Percentiles rank a stretch among this genome's conserved stretches.
These are phyloP conservation scores for Byssochlamys sp. DNA, from an alignment of 2,329 filamentous ascomycete species.

Conservation along the genomic window DNA sequence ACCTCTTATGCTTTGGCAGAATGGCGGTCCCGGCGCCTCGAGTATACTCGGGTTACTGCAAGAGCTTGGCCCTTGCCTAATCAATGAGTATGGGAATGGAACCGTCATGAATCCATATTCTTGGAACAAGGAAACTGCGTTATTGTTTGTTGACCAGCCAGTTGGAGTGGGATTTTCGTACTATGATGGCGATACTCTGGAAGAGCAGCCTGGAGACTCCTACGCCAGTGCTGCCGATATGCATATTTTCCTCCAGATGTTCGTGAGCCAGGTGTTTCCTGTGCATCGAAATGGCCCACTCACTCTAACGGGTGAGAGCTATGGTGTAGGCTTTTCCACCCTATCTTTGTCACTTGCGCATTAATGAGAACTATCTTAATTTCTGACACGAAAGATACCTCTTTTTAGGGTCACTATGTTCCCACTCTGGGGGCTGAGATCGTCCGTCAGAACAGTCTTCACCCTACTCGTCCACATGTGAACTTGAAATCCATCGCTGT, in stretches of 20 bases:
- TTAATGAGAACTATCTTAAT: background rate
- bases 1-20: constrained; percentile 34
- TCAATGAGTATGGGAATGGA: constrained; percentile 29
- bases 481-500: constrained; percentile 36
- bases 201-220: constrained; percentile 24
- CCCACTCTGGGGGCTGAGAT: constrained; percentile 36
- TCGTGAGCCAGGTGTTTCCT: constrained; percentile 37
- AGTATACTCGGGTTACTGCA: constrained; percentile 28
- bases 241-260: constrained; percentile 40
- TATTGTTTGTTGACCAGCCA: constrained; percentile 31
- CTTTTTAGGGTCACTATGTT: constrained; percentile 34
- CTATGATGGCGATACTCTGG: constrained; percentile 9
- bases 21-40: constrained; percentile 29
- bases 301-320: constrained; percentile 40
- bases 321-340: constrained; percentile 25
- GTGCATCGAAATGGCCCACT: constrained; percentile 31
- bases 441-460: constrained; percentile 32
- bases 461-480: constrained; percentile 31
- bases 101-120: constrained; percentile 16
- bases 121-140: constrained; percentile 11
- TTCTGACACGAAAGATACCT: constrained; percentile 2
- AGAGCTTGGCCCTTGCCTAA: constrained; percentile 29
- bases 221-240: constrained; percentile 38
- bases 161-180: constrained; percentile 32
- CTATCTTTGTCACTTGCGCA: background rate